Conservation (phyloP, 371 early-diverging fungal genomes). For the Mortierella sp. region DNA sequence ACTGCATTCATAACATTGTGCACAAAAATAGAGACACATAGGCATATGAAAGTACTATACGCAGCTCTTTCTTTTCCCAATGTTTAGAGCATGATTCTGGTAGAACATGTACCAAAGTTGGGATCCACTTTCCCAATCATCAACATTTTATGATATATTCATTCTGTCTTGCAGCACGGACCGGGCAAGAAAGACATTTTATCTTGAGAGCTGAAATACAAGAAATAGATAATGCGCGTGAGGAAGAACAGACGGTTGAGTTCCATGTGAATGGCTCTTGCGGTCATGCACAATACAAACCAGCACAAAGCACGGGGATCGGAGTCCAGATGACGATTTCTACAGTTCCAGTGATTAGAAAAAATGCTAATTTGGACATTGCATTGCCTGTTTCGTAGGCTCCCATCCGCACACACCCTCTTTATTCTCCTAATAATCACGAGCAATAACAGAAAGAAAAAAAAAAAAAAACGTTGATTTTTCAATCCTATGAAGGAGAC, state of each 20-base stretch:
- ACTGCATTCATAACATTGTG: background rate
- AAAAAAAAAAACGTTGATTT: background rate
- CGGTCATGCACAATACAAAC: background rate
- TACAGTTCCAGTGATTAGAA: too few relatives aligned
- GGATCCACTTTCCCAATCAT: background rate
- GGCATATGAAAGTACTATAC: background rate
- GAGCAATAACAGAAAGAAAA: background rate
- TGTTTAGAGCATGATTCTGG: constrained; percentile 2
- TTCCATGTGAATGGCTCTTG: constrained; percentile 5
- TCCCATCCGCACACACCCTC: too few relatives aligned
- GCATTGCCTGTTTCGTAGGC: too few relatives aligned
- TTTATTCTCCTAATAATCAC: background rate
- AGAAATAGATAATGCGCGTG: background rate
- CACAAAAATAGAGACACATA: background rate
- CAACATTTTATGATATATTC: background rate
- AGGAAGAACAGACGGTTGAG: background rate
- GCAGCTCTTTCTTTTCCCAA: too few relatives aligned
- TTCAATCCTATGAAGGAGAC: background rate
- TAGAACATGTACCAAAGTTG: background rate
- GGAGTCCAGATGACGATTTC: background rate
- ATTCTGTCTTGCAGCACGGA: background rate
- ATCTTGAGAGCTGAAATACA: constrained; percentile 2
- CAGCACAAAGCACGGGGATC: background rate
- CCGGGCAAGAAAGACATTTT: background rate
- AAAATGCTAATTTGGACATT: too few relatives aligned